Evolutionary conservation across 176 grass and related monocot genomes (phyloP).

Genomic region (Aegilops umbellulata): DNA sequence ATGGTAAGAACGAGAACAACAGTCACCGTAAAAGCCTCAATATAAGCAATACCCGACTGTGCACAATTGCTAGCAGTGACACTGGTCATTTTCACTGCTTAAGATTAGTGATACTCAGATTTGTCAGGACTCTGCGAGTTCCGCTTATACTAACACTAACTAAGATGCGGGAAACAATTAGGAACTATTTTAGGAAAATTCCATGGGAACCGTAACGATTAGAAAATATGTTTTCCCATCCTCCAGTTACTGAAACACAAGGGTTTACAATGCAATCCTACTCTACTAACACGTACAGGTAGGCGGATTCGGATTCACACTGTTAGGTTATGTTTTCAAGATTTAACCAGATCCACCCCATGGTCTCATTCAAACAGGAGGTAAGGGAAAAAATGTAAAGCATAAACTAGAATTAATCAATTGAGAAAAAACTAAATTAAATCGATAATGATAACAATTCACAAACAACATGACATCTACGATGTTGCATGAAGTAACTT

Average conservation of each 20-base stretch:
- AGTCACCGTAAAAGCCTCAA: neutral
- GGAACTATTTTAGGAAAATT: neutral
- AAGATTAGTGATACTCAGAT: neutral
- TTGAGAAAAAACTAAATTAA: neutral
- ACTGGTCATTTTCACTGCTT: neutral
- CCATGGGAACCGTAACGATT: neutral
- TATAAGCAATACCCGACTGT: slow-evolving; percentile 4
- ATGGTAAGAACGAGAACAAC: neutral
- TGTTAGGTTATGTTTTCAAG: neutral
- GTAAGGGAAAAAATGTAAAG: neutral
- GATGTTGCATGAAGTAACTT: neutral
- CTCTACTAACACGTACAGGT: neutral
- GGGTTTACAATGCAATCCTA: neutral
- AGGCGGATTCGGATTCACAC: neutral
- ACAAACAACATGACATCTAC: neutral
- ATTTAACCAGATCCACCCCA: neutral
- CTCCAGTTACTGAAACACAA: neutral
- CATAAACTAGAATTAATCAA: neutral
- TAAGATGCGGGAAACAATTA: neutral
- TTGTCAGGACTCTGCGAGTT: neutral
- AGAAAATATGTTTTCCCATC: neutral
- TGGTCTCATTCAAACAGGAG: neutral
- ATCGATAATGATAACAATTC: neutral
- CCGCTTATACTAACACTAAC: neutral
- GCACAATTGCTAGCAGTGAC: neutral